Conservation (phyloP, 768 basidiomycete species). For the Pleurotus djamor region DNA sequence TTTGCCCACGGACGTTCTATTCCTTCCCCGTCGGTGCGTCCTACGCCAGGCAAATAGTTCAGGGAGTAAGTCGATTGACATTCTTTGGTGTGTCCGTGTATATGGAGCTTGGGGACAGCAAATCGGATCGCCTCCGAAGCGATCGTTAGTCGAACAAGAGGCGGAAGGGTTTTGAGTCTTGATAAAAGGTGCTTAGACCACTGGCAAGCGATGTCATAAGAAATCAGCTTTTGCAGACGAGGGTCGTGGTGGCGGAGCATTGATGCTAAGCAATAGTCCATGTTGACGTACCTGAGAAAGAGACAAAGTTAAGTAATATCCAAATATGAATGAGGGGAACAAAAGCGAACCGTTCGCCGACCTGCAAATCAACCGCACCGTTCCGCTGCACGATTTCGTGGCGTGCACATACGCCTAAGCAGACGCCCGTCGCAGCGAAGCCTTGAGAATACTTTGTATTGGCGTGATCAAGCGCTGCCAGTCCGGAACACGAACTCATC, state of each 20-base stretch:
- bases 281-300: slow-evolving; percentile 9
- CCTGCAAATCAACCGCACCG: slow-evolving; percentile 7
- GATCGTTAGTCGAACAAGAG: background rate
- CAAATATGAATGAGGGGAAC: no score
- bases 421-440: slow-evolving; percentile 1
- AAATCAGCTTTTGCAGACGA: background rate
- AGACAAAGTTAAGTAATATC: no score
- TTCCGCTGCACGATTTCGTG: slow-evolving; percentile 4
- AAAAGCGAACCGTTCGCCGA: slow-evolving; percentile 7
- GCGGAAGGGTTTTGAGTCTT: slow-evolving; percentile 9
- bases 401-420: slow-evolving; percentile 7
- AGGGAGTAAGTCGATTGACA: slow-evolving; percentile 29
- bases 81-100: slow-evolving; percentile 23
- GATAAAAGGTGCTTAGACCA: slow-evolving; percentile 9
- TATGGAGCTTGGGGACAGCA: slow-evolving; percentile 35
- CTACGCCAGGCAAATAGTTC: slow-evolving; percentile 22
- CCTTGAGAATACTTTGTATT: background rate
- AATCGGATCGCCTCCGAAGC: slow-evolving; percentile 4
- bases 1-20: slow-evolving; percentile 34
- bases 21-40: slow-evolving; percentile 25
- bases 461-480: background rate
- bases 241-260: background rate
- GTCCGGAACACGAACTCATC: background rate
- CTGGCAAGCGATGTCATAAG: slow-evolving; percentile 20
- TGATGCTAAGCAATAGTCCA: slow-evolving; percentile 10